A percentile compares a stretch with the other conserved stretches of the same genome.
phyloP scores from a whole-genome alignment of 192 early-diverging fungal species.

The Gryganskiella cystojenkinii region DNA sequence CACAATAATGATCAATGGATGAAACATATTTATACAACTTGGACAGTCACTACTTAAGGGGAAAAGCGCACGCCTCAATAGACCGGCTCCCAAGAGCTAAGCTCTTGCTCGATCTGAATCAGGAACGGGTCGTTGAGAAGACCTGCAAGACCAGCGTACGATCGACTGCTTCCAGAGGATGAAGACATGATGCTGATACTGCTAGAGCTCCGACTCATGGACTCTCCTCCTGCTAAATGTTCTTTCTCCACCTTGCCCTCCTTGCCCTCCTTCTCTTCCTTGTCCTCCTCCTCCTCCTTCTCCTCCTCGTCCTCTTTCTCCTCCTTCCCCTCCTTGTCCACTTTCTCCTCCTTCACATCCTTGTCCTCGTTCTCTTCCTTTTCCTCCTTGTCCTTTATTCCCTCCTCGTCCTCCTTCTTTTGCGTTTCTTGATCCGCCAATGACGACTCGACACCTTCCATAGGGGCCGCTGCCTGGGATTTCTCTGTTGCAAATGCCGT shows the following conservation, averaged over 20 bases:
- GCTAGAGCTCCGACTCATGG: neutral
- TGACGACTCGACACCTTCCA: conserved; percentile 17
- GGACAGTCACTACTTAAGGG: no score
- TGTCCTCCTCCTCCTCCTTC: neutral
- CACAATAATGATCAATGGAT: no score
- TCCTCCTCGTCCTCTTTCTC: neutral
- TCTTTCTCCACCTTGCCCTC: neutral
- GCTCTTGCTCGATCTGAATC: conserved; percentile 36
- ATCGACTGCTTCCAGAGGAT: neutral
- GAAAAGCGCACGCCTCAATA: neutral
- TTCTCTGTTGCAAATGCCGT: neutral
- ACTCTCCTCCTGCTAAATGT: neutral
- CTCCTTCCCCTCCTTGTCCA: neutral
- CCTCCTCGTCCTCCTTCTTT: no score
- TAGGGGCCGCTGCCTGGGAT: neutral
- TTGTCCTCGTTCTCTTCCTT: neutral
- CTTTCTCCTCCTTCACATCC: neutral
- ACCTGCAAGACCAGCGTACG: neutral
- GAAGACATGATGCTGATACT: neutral
- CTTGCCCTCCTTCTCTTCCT: neutral
- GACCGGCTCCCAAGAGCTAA: conserved; percentile 34
- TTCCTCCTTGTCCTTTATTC: no score
- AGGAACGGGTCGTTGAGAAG: conserved; percentile 43
- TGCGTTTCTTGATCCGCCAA: neutral
- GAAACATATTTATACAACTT: no score